Percentiles rank a stretch among this genome's conserved stretches.
phyloP scores from a whole-genome alignment of 116 monocot species.

The Phalaenopsis hybrid region DNA sequence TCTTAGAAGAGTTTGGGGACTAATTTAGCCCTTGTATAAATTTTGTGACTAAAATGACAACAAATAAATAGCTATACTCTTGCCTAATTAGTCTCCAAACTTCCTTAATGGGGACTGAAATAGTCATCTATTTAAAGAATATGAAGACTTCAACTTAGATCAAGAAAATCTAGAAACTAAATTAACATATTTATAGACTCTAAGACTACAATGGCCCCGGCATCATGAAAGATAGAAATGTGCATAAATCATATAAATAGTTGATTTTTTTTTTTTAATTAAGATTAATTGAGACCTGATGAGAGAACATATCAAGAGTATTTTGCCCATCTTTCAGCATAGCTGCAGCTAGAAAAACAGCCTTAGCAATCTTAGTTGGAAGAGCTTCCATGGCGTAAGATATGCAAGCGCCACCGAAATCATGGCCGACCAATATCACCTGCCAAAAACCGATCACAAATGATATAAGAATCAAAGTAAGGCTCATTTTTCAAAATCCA shows the following conservation, averaged over 20 bases:
- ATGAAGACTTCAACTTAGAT: too few species aligned
- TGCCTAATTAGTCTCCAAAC: too few species aligned
- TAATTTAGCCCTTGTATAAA: too few species aligned
- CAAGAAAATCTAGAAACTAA: too few species aligned
- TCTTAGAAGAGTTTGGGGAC: too few species aligned
- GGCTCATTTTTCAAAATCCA: background rate
- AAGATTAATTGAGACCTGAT: slow-evolving; percentile 38
- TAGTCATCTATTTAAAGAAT: too few species aligned
- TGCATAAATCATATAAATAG: slow-evolving; percentile 1
- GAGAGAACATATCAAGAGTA: slow-evolving; percentile 68
- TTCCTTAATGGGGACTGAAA: too few species aligned
- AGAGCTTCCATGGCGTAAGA: slow-evolving; percentile 81
- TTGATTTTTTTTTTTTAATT: background rate
- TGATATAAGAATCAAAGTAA: background rate
- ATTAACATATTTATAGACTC: too few species aligned
- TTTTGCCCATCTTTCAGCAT: slow-evolving; percentile 69
- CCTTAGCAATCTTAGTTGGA: slow-evolving; percentile 65
- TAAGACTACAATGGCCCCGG: too few species aligned
- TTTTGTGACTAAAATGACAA: too few species aligned
- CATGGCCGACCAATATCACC: slow-evolving; percentile 93
- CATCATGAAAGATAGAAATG: background rate
- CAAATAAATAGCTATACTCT: too few species aligned
- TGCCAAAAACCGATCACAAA: slow-evolving; percentile 11
- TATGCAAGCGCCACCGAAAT: slow-evolving; percentile 91
- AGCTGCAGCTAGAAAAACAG: slow-evolving; percentile 68